Base-by-base conservation (phyloP, 2,329 filamentous ascomycete species). In the Chrysoporthe puriensis region DNA sequence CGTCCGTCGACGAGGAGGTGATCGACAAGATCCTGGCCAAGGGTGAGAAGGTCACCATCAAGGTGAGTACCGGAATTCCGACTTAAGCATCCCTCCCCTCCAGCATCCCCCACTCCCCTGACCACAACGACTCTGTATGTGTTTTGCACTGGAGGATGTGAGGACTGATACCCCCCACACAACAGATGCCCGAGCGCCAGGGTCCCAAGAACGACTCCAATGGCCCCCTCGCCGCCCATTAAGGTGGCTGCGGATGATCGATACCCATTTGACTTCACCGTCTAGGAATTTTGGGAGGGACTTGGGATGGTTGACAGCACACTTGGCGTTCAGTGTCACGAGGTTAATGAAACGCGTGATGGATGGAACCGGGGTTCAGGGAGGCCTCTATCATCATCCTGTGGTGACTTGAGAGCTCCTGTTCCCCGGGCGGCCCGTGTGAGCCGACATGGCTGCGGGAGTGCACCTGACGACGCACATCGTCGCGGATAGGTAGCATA, bases 1-100 rank as follows among this genome's bases (percentile, higher is more conserved):
- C 93, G 16, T 81, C 85, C 73, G 84, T 89, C 65, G 90, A 93
- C 34, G 94, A 97, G 8, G 91, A 95, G 0, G 90, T 91, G 68
- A 90, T 98, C 76, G 88, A 88, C 81, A 83, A 88, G 81, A 97
- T 99, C 71, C 83, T 98, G 54, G 86, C 93, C 81, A 87, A 88
- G 77, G 95, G 95, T 32, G 83, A 83, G 18, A 77, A 90, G 66
- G 90, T 96, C 80, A 85, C 88, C 74, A 72, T 80, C 21, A 81
- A 85, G 79, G 86, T 87, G 72, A 77, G 79, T 73, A 42, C 32
- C 18, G 7, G n/a, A 21, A 32, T 32, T 58, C 36, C 4, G 34
- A 7, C 1, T 11, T 36, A 14, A n/a, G 8, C 18, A 32, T 36
- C 16, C 36, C 8, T 16, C 7, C 26, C 34, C 8, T 40, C 21